These are phyloP conservation scores for Calycina marina DNA, from an alignment of 2,329 filamentous ascomycete species.

Conservation along the genomic window DNA sequence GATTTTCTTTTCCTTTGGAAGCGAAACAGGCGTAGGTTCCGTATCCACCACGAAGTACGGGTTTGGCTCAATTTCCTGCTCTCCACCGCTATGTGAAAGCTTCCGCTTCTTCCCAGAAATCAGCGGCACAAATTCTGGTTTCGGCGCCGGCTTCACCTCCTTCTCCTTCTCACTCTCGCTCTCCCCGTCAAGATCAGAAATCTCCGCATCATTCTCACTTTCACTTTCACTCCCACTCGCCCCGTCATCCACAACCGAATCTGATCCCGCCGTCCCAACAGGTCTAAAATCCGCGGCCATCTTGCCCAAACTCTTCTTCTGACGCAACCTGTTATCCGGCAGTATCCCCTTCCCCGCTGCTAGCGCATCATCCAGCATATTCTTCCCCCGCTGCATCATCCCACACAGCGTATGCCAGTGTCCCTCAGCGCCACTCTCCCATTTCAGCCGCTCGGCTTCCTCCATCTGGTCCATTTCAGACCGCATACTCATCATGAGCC, in stretches of 20 bases:
- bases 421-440: conserved; percentile 13
- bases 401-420: conserved; percentile 16
- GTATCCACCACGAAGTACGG: conserved; percentile 14
- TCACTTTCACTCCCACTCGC: background rate
- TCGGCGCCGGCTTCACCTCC: background rate
- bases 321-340: background rate
- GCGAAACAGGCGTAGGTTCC: conserved; percentile 12
- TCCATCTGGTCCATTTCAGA: background rate
- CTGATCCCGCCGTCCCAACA: no score
- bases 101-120: background rate
- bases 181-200: background rate
- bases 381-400: conserved; percentile 13
- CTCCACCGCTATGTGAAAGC: no score
- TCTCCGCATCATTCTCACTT: conserved; percentile 3
- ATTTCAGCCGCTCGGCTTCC: conserved; percentile 12
- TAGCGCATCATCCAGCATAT: conserved; percentile 9
- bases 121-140: background rate
- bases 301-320: background rate
- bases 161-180: background rate
- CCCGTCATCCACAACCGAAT: no score
- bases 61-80: background rate
- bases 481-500: background rate
- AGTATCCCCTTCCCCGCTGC: conserved; percentile 11
- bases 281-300: no score
- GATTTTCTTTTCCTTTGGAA: conserved; percentile 31